Evolutionary conservation across 2,329 filamentous ascomycete genomes (phyloP), one percentile per base, ranked within the genome.

Genomic region (Ambrosiella beaveri): DNA sequence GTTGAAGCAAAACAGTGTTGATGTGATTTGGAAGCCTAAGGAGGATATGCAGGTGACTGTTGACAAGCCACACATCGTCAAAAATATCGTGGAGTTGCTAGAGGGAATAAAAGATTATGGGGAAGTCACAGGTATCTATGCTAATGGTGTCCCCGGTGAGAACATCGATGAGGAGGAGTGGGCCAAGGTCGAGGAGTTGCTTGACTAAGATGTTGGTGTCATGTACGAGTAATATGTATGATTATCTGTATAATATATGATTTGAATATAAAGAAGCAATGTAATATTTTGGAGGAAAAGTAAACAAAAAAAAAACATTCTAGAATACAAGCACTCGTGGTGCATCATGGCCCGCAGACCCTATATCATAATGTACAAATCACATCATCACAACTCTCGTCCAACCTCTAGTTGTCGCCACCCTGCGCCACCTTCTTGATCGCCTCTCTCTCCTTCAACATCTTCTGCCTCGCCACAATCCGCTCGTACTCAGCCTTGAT

Each of bases 401-500:
- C 35, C 11, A 15, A 37, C 51, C n/a, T 15, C 44, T 8, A 8
- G 8, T 47, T 37, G 8, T 53, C 38, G 9, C 37, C 52, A 51
- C 63, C 64, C 59, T 63, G 65, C 57, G 63, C 65, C 57, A 64
- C 62, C 62, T 61, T 65, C 45, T 65, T 65, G 61, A 71, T 66
- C 62, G 71, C 67, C 62, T 71, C 69, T 45, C 73, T 70, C 58
- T 70, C 80, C 78, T 96, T 78, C 74, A 95, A 73, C 78, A 88
- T 77, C 80, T 93, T 82, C 63, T 79, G 71, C 58, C 75, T 70
- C 57, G 74, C 71, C 68, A 79, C 82, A 68, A 93, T 75, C 63
- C 87, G 75, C 67, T 86, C 77, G 63, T 94, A 74, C 73, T 98
- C 93, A 62, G 78, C 78, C 59, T 84, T 79, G 66, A 98, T 93